Evolutionary conservation across 306 rosid genomes (phyloP).

Genomic region (Lagenaria siceraria): DNA sequence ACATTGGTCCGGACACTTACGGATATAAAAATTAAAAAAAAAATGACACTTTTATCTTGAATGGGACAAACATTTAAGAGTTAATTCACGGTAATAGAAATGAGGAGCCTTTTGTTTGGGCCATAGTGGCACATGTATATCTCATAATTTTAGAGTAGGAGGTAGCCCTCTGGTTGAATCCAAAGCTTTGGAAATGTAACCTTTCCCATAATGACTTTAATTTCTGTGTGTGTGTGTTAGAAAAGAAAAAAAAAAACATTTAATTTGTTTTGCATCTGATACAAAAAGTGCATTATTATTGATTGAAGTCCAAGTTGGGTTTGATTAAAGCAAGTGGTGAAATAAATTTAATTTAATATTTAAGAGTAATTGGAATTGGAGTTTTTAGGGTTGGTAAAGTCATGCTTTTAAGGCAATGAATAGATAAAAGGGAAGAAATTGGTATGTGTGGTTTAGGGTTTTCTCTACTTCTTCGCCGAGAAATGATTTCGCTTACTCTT

Average conservation of each 20-base stretch:
- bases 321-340: not conserved
- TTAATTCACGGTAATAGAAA: not conserved
- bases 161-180: not conserved
- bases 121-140: not conserved
- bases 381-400: not conserved
- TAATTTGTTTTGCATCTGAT: not conserved
- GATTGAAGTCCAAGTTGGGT: not conserved
- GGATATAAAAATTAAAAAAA: too few relatives aligned
- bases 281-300: not conserved
- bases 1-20: too few relatives aligned
- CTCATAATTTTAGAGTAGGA: not conserved
- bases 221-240: not conserved
- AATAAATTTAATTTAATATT: too few relatives aligned
- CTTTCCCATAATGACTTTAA: not conserved
- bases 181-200: not conserved
- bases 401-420: conserved; percentile 8
- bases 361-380: not conserved
- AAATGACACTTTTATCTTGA: too few relatives aligned
- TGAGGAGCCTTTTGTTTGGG: not conserved
- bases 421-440: not conserved
- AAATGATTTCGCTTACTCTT: not conserved
- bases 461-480: conserved; percentile 1
- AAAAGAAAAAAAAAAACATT: too few relatives aligned
- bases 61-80: not conserved
- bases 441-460: not conserved